Percentiles rank a stretch among this genome's conserved stretches.
Evolutionary conservation across 1,284 basidiomycete genomes (phyloP).

Genomic region (Lentinula novae-zelandiae): DNA sequence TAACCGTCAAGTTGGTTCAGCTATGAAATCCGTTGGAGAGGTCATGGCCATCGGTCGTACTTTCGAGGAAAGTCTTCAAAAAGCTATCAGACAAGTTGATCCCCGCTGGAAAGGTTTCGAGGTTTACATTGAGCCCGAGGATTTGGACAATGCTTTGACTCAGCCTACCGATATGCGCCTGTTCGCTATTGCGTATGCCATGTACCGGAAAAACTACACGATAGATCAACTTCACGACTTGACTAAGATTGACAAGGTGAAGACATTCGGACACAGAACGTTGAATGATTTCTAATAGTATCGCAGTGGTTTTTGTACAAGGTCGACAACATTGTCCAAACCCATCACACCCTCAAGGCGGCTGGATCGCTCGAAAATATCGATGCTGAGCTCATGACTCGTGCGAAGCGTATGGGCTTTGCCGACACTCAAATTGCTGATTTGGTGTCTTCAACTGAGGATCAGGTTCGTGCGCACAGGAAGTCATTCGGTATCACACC

Average conservation of each 20-base stretch:
- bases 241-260: constrained; percentile 95
- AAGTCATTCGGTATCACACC: constrained; percentile 89
- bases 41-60: constrained; percentile 99
- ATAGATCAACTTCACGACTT: constrained; percentile 90
- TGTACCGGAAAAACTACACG: constrained; percentile 90
- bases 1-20: constrained; percentile 91
- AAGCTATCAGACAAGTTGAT: constrained; percentile 97
- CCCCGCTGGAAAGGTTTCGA: constrained; percentile 85
- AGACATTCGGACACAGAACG: constrained; percentile 11
- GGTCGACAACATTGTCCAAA: constrained; percentile 94
- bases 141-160: constrained; percentile 77
- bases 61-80: constrained; percentile 98
- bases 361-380: constrained; percentile 67
- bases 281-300: neutral
- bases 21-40: constrained; percentile 99
- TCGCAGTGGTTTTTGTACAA: constrained; percentile 96
- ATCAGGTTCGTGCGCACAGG: constrained; percentile 77
- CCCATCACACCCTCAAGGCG: constrained; percentile 69
- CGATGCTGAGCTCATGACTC: constrained; percentile 68
- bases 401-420: constrained; percentile 92
- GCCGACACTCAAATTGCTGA: constrained; percentile 91
- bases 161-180: constrained; percentile 89
- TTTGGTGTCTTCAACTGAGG: constrained; percentile 69
- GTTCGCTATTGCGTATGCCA: constrained; percentile 96
- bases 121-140: constrained; percentile 78